Base-by-base conservation (phyloP, 2,329 filamentous ascomycete genomes). In the Pezicula radicicola region DNA sequence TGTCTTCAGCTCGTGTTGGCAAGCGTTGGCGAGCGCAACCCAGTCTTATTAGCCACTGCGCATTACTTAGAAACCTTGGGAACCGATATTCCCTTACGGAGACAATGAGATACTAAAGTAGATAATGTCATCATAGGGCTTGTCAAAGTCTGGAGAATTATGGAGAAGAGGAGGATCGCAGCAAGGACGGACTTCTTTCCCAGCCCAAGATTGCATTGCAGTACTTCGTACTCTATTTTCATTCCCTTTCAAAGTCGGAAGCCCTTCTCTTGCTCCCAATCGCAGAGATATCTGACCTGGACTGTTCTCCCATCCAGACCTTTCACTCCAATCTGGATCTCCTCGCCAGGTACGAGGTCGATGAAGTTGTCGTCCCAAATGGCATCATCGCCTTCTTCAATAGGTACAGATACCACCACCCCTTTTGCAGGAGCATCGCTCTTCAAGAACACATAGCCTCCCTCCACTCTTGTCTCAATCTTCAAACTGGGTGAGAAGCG, bases 271-370 rank as follows among this genome's bases (percentile, higher is more conserved):
- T 53, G 46, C 47, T 63, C 61, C 61, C 61, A 63, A 54, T 63
- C 59, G 2, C 75, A 75, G 52, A 85, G 62, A 61, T 81, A 83
- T 52, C 79, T 70, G 36, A 74, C 75, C 47, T 71, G 72, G 30
- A 85, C 66, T 10, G 72, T 78, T 3, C 63, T 52, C 8, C 55
- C 68, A 54, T 68, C 74, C 3, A 75, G 75, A 0, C 80, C 80
- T n/a, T 57, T 66, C 1, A 84, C 75, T 0, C 68, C 70, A 46
- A 85, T 72, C 6, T 53, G 68, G 5, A 84, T 75, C 35, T 73
- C 68, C 68, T 88, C 84, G 0, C 81, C 82, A 1, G 85, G 85
- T 33, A 88, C 83, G 19, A 88, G 62, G 64, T 88, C 85, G n/a
- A 88, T 71, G 52, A 85, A 66, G 57, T 87, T 88, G 65, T 88